Evolutionary conservation across 139 green algal species (phyloP), one percentile per base, ranked within the genome.

Genomic region (Astrephomene gubernaculifera): DNA sequence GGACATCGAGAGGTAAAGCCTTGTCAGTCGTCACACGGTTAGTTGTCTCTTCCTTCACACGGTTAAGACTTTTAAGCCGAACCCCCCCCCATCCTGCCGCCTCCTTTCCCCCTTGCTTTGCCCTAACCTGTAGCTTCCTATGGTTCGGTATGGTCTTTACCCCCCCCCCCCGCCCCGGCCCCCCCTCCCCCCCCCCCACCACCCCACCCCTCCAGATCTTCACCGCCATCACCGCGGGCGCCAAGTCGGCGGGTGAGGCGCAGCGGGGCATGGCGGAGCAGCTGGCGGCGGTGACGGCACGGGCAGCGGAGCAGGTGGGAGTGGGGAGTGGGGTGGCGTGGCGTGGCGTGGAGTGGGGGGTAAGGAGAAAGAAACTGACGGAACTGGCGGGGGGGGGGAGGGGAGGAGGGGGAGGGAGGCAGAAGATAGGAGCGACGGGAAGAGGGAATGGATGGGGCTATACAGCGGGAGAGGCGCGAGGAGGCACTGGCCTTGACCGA

Each of bases 261-360:
- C 79, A 85, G 63, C 79, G 79, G 22, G 49, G 14, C 1, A 31
- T 85, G 44, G 38, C 12, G 39, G 61, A 73, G 29, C 54, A 73
- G 61, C 76, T 83, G 76, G 57, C 74, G 54, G 57, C 24, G 8
- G 74, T 82, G 24, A 39, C 31, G 54, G 57, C 54, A 4, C 39
- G 74, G 14, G 57, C 54, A 29, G 14, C 38, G 57, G 54, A 82
- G 74, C 74, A 82, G 74, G 74, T 82, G 74, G 33, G 52, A 5
- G 35, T 4, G 57, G 17, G 57, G 6, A 6, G 57, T 14, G 57
- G 57, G 57, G 21, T 29, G 57, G 57, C 49, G 49, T 12, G 17
- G 17, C 12, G 49, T 17, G 49, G 49, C 14, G 17, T 17, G 49
- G 49, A 17, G 49, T 12, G 57, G 57, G 57, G 6, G 7, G 61